These are phyloP conservation scores for Gastrodia elata DNA, from an alignment of 106 monocot species.

Conservation along the genomic window DNA sequence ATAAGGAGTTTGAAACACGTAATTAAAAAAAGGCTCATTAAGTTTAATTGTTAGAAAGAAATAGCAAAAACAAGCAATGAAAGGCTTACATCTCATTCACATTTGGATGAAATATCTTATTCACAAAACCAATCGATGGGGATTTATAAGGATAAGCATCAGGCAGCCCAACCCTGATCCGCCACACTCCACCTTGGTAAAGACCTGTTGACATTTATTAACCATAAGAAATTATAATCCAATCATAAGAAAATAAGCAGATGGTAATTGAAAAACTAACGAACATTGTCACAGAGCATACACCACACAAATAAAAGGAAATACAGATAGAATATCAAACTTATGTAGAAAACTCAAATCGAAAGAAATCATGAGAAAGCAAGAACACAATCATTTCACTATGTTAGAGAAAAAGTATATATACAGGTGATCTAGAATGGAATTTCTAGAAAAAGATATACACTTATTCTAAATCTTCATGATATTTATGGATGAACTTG, in stretches of 20 bases:
- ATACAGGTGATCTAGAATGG: too few relatives aligned
- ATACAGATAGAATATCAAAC: too few relatives aligned
- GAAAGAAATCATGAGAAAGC: too few relatives aligned
- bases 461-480: too few relatives aligned
- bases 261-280: background rate
- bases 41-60: background rate
- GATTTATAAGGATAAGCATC: slow-evolving; percentile 82
- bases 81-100: slow-evolving; percentile 66
- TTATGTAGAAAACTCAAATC: too few relatives aligned
- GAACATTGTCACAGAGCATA: too few relatives aligned
- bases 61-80: slow-evolving; percentile 5
- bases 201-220: slow-evolving; percentile 29
- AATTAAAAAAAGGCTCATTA: background rate
- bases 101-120: slow-evolving; percentile 73
- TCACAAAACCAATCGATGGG: slow-evolving; percentile 66
- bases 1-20: background rate
- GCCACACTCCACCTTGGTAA: slow-evolving; percentile 73
- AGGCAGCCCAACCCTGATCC: slow-evolving; percentile 59
- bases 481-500: too few relatives aligned
- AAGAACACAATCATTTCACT: too few relatives aligned
- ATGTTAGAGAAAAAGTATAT: too few relatives aligned
- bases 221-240: background rate
- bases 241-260: background rate
- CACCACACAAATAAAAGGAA: too few relatives aligned
- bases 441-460: too few relatives aligned